Percentiles rank a stretch among this genome's conserved stretches.
Evolutionary conservation across 106 monocot genomes (phyloP).

Genomic region (Acorus gramineus): DNA sequence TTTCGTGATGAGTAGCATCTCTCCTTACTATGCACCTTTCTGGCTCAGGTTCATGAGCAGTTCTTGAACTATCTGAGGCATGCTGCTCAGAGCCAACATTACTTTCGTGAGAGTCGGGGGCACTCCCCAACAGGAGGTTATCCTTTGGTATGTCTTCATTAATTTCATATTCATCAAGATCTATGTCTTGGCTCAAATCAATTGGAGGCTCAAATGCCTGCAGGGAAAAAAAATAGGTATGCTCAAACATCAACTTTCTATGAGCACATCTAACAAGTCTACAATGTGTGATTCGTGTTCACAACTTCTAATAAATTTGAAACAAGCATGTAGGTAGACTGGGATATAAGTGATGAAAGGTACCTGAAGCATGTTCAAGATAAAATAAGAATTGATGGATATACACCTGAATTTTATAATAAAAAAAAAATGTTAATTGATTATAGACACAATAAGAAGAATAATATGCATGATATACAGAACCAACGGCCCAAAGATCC

Average conservation of each 20-base stretch:
- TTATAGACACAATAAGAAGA: too few relatives aligned
- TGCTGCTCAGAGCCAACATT: slow-evolving; percentile 8
- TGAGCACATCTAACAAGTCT: too few relatives aligned
- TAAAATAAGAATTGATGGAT: slow-evolving; percentile 68
- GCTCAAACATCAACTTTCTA: neutral
- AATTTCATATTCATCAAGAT: slow-evolving; percentile 31
- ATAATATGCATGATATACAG: too few relatives aligned
- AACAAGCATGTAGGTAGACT: slow-evolving; percentile 1
- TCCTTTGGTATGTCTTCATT: slow-evolving; percentile 11
- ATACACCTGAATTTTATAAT: slow-evolving; percentile 68
- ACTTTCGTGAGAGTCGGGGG: slow-evolving; percentile 10
- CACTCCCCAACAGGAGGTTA: slow-evolving; percentile 13
- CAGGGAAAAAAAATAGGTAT: slow-evolving; percentile 2
- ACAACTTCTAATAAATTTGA: too few relatives aligned
- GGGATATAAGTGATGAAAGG: slow-evolving; percentile 1
- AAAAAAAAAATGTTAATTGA: too few relatives aligned
- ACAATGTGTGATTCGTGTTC: too few relatives aligned
- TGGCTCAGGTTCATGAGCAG: slow-evolving; percentile 3
- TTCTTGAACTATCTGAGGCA: slow-evolving; percentile 6
- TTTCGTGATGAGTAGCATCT: neutral
- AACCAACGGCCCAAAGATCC: too few relatives aligned
- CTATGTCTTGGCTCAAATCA: slow-evolving; percentile 63
- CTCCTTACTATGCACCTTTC: neutral
- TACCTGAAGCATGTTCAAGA: slow-evolving; percentile 97
- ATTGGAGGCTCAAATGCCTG: slow-evolving; percentile 98